Evolutionary conservation across 2,329 filamentous ascomycete genomes (phyloP), one percentile per base, ranked within the genome.

Genomic region (Xylaria sp.): DNA sequence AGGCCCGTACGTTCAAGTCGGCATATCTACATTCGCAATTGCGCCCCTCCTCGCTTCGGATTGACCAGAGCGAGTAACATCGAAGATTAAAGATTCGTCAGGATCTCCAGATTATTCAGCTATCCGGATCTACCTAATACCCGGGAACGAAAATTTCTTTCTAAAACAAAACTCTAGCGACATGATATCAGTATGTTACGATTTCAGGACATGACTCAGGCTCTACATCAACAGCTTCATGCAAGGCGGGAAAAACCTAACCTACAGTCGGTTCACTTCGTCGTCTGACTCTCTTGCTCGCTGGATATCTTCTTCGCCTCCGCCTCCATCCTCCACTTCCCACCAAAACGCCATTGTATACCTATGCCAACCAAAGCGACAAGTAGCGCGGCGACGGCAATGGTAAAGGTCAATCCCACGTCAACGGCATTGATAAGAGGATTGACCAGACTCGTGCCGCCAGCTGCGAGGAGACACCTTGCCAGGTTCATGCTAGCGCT

Each of bases 401-500:
- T 78, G 0, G 83, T 85, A 66, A 86, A 86, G 0, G 82, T 80
- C 68, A 77, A 76, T 0, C 84, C 85, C 48, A 82, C 80, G 0
- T 82, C 84, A 50, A 85, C 79, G 0, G 73, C 76, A 62, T 83
- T 77, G 8, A 87, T 80, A 75, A 87, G 78, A 0, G 84, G 84
- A 76, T 84, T 82, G 2, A 86, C 77, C 12, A 83, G 81, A 20
- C 81, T 84, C 0, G 85, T 86, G 0, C 83, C 84, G 0, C 81
- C 84, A 0, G 86, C 86, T 0, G 83, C 86, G 39, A 86, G 79
- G 2, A 87, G 70, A 68, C 85, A 88, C 41, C 85, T 74, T 0
- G 83, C 82, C 1, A 88, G 78, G 69, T 88, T 88, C 34, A 87
- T 72, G 55, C 82, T 84, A 0, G 86, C 86, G 50, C 81, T 86